Percentiles rank a stretch among this genome's conserved stretches.
Conservation (phyloP, 1,284 basidiomycete species). For the Rhodofomes roseus region DNA sequence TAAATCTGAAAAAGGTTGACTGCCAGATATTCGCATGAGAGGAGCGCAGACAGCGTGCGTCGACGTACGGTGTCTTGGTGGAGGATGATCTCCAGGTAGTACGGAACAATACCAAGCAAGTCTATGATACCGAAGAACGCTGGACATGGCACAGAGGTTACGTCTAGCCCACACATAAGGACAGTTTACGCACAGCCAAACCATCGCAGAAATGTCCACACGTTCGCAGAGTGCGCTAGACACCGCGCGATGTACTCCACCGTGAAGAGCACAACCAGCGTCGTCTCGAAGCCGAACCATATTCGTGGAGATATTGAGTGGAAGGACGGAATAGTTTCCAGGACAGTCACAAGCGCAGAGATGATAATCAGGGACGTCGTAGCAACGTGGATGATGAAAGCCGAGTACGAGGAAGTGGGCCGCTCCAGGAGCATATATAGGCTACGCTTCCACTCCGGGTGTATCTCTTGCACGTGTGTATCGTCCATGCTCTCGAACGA, state of each 20-base stretch:
- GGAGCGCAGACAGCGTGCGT: background rate
- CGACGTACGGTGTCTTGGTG: conserved; percentile 79
- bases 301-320: conserved; percentile 65
- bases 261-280: conserved; percentile 77
- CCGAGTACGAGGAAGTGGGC: conserved; percentile 62
- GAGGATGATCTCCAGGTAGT: conserved; percentile 82
- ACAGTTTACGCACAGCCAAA: conserved; percentile 52
- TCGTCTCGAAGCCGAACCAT: conserved; percentile 82
- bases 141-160: conserved; percentile 20
- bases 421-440: conserved; percentile 63
- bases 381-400: conserved; percentile 62
- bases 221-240: conserved; percentile 61
- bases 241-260: conserved; percentile 70
- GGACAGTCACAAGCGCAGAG: conserved; percentile 77
- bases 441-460: conserved; percentile 53
- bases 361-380: conserved; percentile 61
- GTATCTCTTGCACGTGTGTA: conserved; percentile 25
- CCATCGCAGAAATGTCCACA: conserved; percentile 61
- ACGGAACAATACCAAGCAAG: conserved; percentile 79
- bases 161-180: background rate
- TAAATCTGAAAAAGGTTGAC: conserved; percentile 85
- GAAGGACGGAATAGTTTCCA: conserved; percentile 83
- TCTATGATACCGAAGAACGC: conserved; percentile 87
- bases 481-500: conserved; percentile 21
- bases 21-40: conserved; percentile 23